phyloP scores from a whole-genome alignment of 352 stramenopile genomes.

The Phytophthora citricola region DNA sequence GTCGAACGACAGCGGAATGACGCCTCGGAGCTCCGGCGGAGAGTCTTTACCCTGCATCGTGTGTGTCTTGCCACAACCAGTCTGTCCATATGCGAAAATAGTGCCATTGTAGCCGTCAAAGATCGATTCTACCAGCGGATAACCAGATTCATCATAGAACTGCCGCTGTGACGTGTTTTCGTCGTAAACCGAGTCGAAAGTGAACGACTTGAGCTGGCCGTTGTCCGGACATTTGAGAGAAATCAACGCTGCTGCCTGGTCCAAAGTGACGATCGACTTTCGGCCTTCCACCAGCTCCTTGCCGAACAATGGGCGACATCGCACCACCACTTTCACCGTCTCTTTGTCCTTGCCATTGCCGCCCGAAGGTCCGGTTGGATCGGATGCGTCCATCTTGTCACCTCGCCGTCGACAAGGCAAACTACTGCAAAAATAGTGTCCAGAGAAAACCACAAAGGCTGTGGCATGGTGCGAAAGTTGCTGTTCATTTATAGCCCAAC shows the following conservation, averaged over 20 bases:
- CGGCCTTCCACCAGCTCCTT: constrained; percentile 87
- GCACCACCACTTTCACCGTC: constrained; percentile 91
- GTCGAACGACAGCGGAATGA: constrained; percentile 87
- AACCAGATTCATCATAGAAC: constrained; percentile 89
- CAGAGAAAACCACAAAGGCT: not conserved
- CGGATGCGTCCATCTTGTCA: constrained; percentile 28
- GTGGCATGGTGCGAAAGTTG: not conserved
- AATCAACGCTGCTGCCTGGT: constrained; percentile 68
- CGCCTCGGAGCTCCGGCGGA: constrained; percentile 73
- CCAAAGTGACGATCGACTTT: constrained; percentile 84
- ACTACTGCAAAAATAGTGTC: constrained; percentile 32
- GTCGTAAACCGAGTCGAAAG: constrained; percentile 92
- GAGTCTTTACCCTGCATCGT: constrained; percentile 87
- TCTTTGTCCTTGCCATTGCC: constrained; percentile 68
- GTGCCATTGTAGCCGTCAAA: constrained; percentile 93
- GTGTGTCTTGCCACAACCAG: constrained; percentile 85
- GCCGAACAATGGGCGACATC: constrained; percentile 85
- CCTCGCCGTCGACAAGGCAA: not conserved
- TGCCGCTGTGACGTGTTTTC: constrained; percentile 83
- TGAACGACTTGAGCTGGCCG: constrained; percentile 87
- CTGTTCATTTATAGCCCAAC: constrained; percentile 24
- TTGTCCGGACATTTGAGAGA: constrained; percentile 82
- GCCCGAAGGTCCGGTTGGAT: constrained; percentile 13
- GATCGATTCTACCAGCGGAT: constrained; percentile 90
- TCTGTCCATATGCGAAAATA: constrained; percentile 93